A percentile compares a stretch with the other conserved stretches of the same genome.
phyloP scores from a whole-genome alignment of 2,329 filamentous ascomycete genomes.

The Ophiostoma ulmi region DNA sequence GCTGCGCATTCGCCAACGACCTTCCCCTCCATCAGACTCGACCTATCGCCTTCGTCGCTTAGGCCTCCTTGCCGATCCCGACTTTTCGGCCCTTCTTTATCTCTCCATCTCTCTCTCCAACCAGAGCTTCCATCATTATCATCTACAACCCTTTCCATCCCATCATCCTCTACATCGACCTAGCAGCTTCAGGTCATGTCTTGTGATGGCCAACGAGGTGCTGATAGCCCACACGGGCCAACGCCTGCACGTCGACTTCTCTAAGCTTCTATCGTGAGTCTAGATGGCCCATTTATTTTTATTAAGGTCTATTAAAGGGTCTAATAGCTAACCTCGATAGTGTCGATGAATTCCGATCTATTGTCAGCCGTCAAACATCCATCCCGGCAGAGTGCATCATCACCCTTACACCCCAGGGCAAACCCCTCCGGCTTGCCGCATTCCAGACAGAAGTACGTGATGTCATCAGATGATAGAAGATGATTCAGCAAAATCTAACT shows the following conservation, averaged over 20 bases:
- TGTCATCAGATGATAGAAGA: not conserved
- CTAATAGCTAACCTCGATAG: constrained; percentile 38
- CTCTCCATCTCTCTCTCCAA: not conserved
- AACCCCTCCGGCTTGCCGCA: constrained; percentile 74
- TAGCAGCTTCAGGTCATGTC: constrained; percentile 38
- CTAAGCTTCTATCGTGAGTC: constrained; percentile 68
- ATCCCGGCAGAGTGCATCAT: constrained; percentile 78
- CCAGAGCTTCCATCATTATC: not conserved
- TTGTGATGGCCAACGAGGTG: constrained; percentile 80
- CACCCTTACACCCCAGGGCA: constrained; percentile 76
- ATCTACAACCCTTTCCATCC: not conserved
- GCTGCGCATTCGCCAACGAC: not conserved
- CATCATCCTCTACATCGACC: constrained; percentile 3
- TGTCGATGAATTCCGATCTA: constrained; percentile 77
- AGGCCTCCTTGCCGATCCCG: constrained; percentile 1
- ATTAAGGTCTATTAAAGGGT: not conserved
- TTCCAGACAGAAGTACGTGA: constrained; percentile 68
- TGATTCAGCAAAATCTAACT: not conserved
- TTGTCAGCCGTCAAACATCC: constrained; percentile 68
- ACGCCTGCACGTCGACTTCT: constrained; percentile 72
- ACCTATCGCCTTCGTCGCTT: not conserved
- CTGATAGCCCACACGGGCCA: constrained; percentile 91
- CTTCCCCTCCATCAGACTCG: not conserved
- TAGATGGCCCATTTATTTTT: not conserved
- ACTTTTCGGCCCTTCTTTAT: not conserved